These are phyloP conservation scores for Paraurostyla sp. DNA, from an alignment of 73 alveolate species.

Conservation along the genomic window DNA sequence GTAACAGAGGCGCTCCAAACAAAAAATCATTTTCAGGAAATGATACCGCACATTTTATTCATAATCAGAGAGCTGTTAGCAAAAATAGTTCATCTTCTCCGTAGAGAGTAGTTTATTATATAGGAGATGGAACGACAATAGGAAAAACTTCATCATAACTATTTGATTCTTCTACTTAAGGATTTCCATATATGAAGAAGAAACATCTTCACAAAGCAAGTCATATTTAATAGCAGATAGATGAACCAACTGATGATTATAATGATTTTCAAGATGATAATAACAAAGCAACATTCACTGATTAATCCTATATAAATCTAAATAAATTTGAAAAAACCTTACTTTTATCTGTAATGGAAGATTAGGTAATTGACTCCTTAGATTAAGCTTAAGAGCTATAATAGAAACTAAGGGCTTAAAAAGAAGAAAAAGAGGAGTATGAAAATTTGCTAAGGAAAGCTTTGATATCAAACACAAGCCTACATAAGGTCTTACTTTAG, in stretches of 20 bases:
- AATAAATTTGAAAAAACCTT: neutral
- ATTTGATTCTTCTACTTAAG: conserved; percentile 20
- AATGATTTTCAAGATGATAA: neutral
- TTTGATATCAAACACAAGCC: neutral
- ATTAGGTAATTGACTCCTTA: neutral
- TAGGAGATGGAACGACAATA: conserved; percentile 24
- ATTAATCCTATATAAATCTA: neutral
- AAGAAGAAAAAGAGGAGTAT: conserved; percentile 16
- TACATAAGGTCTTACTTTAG: neutral
- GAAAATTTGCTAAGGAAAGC: conserved; percentile 2
- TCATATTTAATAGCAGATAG: conserved; percentile 8
- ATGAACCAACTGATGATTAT: conserved; percentile 15
- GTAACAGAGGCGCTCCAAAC: too few relatives aligned
- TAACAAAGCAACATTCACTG: conserved; percentile 19
- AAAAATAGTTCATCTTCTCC: neutral
- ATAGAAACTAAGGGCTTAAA: neutral
- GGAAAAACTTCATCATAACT: neutral
- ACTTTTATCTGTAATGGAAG: conserved; percentile 7
- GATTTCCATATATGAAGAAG: conserved; percentile 33
- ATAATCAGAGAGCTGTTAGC: neutral
- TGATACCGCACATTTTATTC: conserved; percentile 20
- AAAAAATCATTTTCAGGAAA: neutral
- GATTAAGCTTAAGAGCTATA: neutral
- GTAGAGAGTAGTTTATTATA: neutral
- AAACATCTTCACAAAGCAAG: conserved; percentile 43